Conservation (phyloP, 192 early-diverging fungal genomes). For the Dispira simplex region DNA sequence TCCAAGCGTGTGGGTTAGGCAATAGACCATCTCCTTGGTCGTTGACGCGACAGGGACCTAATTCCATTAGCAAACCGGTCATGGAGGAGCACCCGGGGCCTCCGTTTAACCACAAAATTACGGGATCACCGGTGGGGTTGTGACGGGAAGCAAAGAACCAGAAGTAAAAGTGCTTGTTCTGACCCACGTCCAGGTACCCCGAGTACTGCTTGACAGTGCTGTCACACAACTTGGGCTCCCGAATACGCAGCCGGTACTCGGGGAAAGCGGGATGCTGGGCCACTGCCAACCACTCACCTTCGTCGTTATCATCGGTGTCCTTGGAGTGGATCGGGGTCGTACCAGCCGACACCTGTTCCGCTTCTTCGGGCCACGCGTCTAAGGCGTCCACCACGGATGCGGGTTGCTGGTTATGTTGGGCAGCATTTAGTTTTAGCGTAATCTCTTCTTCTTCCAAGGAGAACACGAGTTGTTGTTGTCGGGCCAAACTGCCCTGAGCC, state of each 20-base stretch:
- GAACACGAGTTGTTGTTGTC: not conserved
- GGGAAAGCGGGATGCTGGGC: constrained; percentile 35
- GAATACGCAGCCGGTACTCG: constrained; percentile 55
- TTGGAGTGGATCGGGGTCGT: not conserved
- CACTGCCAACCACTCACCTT: not conserved
- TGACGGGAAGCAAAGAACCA: constrained; percentile 94
- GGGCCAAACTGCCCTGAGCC: too few species aligned
- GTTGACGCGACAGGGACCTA: constrained; percentile 76
- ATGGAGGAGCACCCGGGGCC: constrained; percentile 73
- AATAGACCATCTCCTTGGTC: constrained; percentile 48
- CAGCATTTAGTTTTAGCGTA: not conserved
- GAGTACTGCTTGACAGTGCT: constrained; percentile 77
- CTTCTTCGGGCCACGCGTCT: too few species aligned
- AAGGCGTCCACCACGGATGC: too few species aligned
- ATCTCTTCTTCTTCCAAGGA: not conserved
- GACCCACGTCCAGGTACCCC: constrained; percentile 53
- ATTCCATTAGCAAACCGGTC: constrained; percentile 67
- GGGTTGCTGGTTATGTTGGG: too few species aligned
- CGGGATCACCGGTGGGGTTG: constrained; percentile 46
- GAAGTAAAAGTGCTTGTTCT: constrained; percentile 79
- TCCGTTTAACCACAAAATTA: constrained; percentile 66
- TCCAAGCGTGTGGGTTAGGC: constrained; percentile 73
- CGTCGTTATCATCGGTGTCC: not conserved
- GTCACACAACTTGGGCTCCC: constrained; percentile 72
- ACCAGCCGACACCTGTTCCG: not conserved